Evolutionary conservation across 495 filamentous ascomycete species (phyloP), one percentile per base, ranked within the genome.

Genomic region (Penicillium angulare): DNA sequence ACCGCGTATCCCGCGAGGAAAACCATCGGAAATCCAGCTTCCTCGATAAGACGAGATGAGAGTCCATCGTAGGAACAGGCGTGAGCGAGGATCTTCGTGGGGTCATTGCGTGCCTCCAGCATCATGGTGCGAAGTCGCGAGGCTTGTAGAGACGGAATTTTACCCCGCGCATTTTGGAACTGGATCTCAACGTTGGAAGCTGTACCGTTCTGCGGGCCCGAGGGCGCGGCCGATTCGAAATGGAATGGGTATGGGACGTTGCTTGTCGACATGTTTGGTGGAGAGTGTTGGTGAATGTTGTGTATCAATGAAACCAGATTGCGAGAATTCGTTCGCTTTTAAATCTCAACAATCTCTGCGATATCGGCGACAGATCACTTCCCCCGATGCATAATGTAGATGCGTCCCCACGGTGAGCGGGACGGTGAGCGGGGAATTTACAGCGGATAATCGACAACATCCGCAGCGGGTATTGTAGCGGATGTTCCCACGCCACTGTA

Each of bases 61-160:
- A 76, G 60, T 0, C 67, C 69, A 43, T 76, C 71, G 39, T 74
- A 72, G 45, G 59, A 63, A 47, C 69, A 70, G 15, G 59, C 56
- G 36, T 64, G 61, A 3, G 67, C 67, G 10, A 72, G 42, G 22
- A 74, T 73, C 41, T 71, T 72, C 13, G 44, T 48, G 1, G 66
- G 64, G 32, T 73, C 65, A 13, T 52, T 48, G 47, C 65, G 56
- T 2, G 67, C 64, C 23, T 71, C 65, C 5, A 66, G 53, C 63
- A 68, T 68, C 57, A 74, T 65, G 13, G 59, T 63, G 13, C 68
- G 63, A 2, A 73, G 60, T 4, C 57, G 68, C 1, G 68, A 61
- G 0, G 68, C 52, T 41, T 72, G 70, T 2, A 53, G 9, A 1
- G 60, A 66, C 26, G 69, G 69, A 38, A 64, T 61, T 5, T 45